Conservation (phyloP, 768 basidiomycete genomes). For the Pulveroboletus sp. region DNA sequence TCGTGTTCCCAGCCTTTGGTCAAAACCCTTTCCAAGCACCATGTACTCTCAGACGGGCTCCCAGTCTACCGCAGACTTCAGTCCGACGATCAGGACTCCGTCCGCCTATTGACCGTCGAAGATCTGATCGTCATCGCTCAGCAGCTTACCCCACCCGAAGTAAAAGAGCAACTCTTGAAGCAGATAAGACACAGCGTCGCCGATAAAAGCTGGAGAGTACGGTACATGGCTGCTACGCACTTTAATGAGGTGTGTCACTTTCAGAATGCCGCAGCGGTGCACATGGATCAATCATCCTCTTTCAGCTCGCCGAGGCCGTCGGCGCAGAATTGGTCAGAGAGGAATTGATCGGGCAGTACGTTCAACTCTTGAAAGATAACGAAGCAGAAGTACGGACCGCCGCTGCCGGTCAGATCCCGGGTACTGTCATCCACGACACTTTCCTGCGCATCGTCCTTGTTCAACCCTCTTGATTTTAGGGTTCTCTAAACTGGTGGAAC, state of each 20-base stretch:
- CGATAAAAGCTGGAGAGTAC: constrained; percentile 98
- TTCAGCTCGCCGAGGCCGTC: constrained; percentile 87
- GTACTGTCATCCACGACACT: constrained; percentile 39
- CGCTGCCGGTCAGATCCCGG: constrained; percentile 94
- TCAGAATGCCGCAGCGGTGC: background rate
- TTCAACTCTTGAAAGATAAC: constrained; percentile 93
- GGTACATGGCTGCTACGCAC: constrained; percentile 97
- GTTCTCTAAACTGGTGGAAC: constrained; percentile 90
- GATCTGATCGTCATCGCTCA: constrained; percentile 91
- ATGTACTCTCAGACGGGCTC: constrained; percentile 83
- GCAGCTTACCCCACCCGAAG: constrained; percentile 81
- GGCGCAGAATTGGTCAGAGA: constrained; percentile 89
- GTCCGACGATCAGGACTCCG: constrained; percentile 96
- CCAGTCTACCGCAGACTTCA: constrained; percentile 93
- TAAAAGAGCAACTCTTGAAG: constrained; percentile 84
- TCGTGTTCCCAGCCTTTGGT: constrained; percentile 60
- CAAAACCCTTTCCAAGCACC: constrained; percentile 72
- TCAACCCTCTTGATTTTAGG: constrained; percentile 49
- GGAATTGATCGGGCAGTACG: constrained; percentile 90
- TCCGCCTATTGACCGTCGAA: constrained; percentile 91
- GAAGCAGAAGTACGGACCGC: constrained; percentile 99
- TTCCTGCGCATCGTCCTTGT: background rate
- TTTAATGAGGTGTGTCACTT: constrained; percentile 77
- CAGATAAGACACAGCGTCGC: constrained; percentile 85
- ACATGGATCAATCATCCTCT: background rate